These are phyloP conservation scores for Boletus smithii DNA, from an alignment of 1,284 basidiomycete genomes.

Conservation along the genomic window DNA sequence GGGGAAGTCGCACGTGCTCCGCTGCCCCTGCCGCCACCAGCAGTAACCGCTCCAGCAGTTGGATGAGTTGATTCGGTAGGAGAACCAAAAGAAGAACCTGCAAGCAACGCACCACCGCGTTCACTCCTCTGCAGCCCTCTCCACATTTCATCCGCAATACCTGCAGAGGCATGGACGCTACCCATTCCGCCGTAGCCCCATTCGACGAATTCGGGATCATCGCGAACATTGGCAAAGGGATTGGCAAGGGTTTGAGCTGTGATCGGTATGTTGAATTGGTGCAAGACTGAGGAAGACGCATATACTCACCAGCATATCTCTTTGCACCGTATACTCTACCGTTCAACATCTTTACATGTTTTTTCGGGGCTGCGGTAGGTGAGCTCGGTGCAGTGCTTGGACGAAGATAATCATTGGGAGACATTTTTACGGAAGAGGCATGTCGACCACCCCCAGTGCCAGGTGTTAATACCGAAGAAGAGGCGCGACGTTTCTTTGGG, in stretches of 20 bases:
- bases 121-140: constrained; percentile 31
- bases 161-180: constrained; percentile 44
- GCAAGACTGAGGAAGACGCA: neutral
- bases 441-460: constrained; percentile 35
- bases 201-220: constrained; percentile 75
- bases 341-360: constrained; percentile 62
- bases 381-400: constrained; percentile 18
- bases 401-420: constrained; percentile 1
- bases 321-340: constrained; percentile 71
- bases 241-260: constrained; percentile 35
- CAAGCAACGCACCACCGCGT: constrained; percentile 23
- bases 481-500: constrained; percentile 27
- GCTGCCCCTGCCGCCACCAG: constrained; percentile 8
- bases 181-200: constrained; percentile 88
- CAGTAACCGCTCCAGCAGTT: neutral
- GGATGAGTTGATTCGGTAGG: neutral
- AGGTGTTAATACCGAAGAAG: constrained; percentile 21
- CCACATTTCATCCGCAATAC: constrained; percentile 32
- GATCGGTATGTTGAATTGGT: neutral
- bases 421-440: constrained; percentile 9
- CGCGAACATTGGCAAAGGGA: constrained; percentile 50
- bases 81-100: constrained; percentile 11
- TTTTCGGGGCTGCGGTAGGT: constrained; percentile 11
- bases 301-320: constrained; percentile 34
- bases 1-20: constrained; percentile 5